Percentiles rank a stretch among this genome's conserved stretches.
phyloP scores from a whole-genome alignment of 2,329 filamentous ascomycete genomes.

The Hypomyces perniciosus region DNA sequence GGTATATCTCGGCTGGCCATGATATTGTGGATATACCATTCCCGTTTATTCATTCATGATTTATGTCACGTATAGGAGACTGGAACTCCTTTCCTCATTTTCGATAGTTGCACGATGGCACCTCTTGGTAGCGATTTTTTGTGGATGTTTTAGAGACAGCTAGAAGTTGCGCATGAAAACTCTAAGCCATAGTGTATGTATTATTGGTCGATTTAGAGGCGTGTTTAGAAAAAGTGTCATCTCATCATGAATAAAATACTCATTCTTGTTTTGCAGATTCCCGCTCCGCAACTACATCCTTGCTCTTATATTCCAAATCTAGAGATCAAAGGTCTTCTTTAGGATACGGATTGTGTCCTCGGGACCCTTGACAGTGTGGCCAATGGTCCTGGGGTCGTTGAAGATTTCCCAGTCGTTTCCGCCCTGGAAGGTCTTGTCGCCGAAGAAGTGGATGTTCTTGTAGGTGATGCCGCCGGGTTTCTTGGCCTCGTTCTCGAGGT shows the following conservation, averaged over 20 bases:
- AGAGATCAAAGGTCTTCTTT: constrained; percentile 73
- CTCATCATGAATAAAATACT: background rate
- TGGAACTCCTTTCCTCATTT: background rate
- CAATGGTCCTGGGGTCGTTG: constrained; percentile 70
- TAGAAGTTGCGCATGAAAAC: background rate
- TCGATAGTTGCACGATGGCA: background rate
- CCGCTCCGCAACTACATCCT: background rate
- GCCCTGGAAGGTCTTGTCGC: constrained; percentile 86
- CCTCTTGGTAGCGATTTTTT: background rate
- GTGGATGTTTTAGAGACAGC: background rate
- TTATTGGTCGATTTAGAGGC: background rate
- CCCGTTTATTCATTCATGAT: background rate
- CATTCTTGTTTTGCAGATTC: background rate
- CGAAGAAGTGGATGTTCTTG: constrained; percentile 93
- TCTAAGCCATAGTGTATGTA: background rate
- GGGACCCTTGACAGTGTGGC: constrained; percentile 75
- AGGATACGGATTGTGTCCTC: constrained; percentile 76
- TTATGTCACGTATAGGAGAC: background rate
- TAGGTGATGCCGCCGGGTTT: constrained; percentile 67
- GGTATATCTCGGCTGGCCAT: too few species aligned
- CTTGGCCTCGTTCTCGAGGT: constrained; percentile 75
- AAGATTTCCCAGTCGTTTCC: constrained; percentile 98
- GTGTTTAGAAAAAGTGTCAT: background rate
- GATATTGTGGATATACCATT: too few species aligned
- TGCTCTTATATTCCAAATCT: constrained; percentile 13